Base-by-base conservation (phyloP, 352 stramenopile species). In the Halophytophthora batemanensis region DNA sequence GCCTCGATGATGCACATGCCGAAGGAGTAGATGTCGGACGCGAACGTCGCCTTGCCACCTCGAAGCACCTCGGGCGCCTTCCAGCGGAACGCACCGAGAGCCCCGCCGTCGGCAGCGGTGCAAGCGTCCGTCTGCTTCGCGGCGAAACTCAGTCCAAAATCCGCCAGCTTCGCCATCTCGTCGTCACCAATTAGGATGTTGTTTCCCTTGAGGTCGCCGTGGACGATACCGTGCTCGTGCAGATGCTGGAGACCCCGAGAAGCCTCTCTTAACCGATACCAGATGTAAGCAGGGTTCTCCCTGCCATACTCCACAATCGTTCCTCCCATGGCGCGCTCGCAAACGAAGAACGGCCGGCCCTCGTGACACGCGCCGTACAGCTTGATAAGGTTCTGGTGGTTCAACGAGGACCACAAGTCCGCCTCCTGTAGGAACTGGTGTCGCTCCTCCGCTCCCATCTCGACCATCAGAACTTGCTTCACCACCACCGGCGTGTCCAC, bases 121-220 rank as follows among this genome's bases (percentile, higher is more conserved):
- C 28, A 35, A 29, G 40, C 19, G 8, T 23, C 40, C 10, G 14
- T 34, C 11, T 23, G 6, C 1, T 49, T 57, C 7, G 53, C 68
- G 19, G 64, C 52, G 0, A 40, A 39, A 38, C 59, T 63, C 34
- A 68, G 45, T 0, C 59, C 59, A 35, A 68, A 68, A 15, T 63
- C 48, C 6, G 48, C 48, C 1, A 64, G 33, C 21, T 68, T 68
- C 4, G 50, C 49, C 36, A 35, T 6, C 1, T 49, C 62, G 25
- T 61, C n/a, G n/a, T n/a, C 45, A 13, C 65, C 61, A 17, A 70
- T 56, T 1, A 73, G 36, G 25, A 66, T 62, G 19, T 62, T 66
- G 25, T 66, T 66, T 2, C 61, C 55, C 17, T 74, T 74, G 3
- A 74, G 17, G 38, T 74, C 62, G 11, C 59, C 59, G 22, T 70